Conservation (phyloP, 352 stramenopile genomes). For the Phytophthora kernoviae region DNA sequence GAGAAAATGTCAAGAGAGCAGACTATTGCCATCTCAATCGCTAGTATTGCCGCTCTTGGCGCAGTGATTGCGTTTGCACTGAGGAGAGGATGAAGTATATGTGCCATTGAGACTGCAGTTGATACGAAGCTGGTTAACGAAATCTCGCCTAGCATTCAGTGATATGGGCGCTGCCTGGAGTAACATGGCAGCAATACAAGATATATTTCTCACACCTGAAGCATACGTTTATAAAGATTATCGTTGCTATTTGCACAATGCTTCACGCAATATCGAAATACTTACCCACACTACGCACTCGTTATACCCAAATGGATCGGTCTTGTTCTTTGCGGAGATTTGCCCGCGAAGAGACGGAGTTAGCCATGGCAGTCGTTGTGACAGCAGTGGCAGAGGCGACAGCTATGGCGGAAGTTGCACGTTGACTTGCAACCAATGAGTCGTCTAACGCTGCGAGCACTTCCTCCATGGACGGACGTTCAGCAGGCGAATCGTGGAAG, state of each 20-base stretch:
- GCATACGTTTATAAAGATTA: background rate
- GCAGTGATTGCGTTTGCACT: constrained; percentile 14
- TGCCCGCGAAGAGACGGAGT: constrained; percentile 12
- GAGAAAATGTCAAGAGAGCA: constrained; percentile 9
- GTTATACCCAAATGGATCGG: constrained; percentile 40
- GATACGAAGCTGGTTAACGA: background rate
- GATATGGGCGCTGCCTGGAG: too few species aligned
- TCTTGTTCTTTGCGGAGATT: constrained; percentile 23
- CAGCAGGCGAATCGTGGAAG: constrained; percentile 64
- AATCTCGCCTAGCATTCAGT: too few species aligned
- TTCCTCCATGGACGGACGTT: constrained; percentile 74
- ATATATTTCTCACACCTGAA: too few species aligned
- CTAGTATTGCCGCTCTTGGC: constrained; percentile 10
- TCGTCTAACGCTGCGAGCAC: constrained; percentile 57
- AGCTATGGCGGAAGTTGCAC: constrained; percentile 23
- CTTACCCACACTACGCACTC: background rate
- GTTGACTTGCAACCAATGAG: constrained; percentile 29
- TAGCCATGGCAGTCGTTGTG: constrained; percentile 22
- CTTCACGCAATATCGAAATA: constrained; percentile 2
- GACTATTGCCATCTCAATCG: constrained; percentile 7
- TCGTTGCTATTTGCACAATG: background rate
- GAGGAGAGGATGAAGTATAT: constrained; percentile 24
- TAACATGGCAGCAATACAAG: too few species aligned
- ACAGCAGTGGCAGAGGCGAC: constrained; percentile 19
- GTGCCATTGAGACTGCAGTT: background rate